Conservation (phyloP, 2,329 filamentous ascomycete genomes). For the Teratosphaeria pseudoeucalypti region DNA sequence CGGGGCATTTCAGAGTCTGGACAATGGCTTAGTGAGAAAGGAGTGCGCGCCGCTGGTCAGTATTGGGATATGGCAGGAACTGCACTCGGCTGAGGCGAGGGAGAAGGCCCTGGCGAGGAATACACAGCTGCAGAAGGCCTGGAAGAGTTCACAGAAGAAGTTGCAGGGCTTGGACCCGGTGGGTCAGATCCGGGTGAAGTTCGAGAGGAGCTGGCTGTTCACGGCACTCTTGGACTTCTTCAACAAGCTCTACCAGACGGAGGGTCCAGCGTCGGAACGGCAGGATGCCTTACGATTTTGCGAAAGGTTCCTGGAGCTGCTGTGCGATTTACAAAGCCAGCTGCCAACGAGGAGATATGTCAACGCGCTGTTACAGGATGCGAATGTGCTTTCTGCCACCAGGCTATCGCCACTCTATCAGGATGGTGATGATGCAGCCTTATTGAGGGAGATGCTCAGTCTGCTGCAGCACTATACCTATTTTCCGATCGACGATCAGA, state of each 20-base stretch:
- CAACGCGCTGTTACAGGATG: slow-evolving; percentile 74
- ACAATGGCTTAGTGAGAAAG: slow-evolving; percentile 79
- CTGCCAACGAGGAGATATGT: slow-evolving; percentile 88
- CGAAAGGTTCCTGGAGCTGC: slow-evolving; percentile 83
- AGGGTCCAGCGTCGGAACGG: slow-evolving; percentile 19
- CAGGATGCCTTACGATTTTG: slow-evolving; percentile 64
- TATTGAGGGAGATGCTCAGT: slow-evolving; percentile 69
- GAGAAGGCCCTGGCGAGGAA: slow-evolving; percentile 63
- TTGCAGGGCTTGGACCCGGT: slow-evolving; percentile 77
- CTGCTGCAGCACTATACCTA: slow-evolving; percentile 79
- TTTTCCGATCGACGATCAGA: slow-evolving; percentile 88
- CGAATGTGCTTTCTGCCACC: slow-evolving; percentile 71
- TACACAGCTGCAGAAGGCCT: slow-evolving; percentile 72
- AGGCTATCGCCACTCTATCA: slow-evolving; percentile 68
- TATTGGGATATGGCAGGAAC: slow-evolving; percentile 90
- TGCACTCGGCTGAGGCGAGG: slow-evolving; percentile 65
- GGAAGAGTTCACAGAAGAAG: slow-evolving; percentile 76
- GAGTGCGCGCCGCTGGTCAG: slow-evolving; percentile 93
- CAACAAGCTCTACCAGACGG: slow-evolving; percentile 52
- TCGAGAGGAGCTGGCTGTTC: slow-evolving; percentile 91
- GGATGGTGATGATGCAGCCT: slow-evolving; percentile 55
- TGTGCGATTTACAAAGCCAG: slow-evolving; percentile 86
- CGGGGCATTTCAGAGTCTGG: slow-evolving; percentile 84
- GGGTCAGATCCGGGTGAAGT: slow-evolving; percentile 68
- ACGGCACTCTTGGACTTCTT: slow-evolving; percentile 76